These are phyloP conservation scores for Solanum lignicaule DNA, from an alignment of 257 asterid genomes.

Conservation along the genomic window DNA sequence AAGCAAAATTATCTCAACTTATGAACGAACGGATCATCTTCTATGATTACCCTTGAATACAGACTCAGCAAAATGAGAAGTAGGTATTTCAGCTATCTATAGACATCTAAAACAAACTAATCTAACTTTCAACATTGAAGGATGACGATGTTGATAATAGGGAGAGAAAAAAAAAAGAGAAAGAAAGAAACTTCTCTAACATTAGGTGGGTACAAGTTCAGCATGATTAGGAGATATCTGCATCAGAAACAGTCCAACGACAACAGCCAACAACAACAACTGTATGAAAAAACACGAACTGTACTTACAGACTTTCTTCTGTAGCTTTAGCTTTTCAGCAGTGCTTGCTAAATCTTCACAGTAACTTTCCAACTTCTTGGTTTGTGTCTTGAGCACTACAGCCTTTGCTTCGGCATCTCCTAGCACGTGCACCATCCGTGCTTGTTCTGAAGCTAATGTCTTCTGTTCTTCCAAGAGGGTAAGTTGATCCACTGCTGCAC, in stretches of 20 bases:
- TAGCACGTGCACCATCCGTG: constrained; percentile 28
- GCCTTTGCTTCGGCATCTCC: constrained; percentile 43
- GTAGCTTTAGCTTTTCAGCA: constrained; percentile 33
- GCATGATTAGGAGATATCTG: constrained; percentile 24
- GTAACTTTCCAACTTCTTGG: constrained; percentile 28
- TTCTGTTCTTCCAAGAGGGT: constrained; percentile 38
- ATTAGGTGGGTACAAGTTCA: constrained; percentile 65
- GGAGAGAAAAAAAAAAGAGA: not conserved
- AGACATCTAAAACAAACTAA: not conserved
- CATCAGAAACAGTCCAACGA: constrained; percentile 19
- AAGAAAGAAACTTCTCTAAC: not conserved
- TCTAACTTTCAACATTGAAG: not conserved
- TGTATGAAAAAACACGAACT: constrained; percentile 39
- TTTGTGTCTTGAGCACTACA: constrained; percentile 30
- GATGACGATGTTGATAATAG: not conserved
- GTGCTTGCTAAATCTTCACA: constrained; percentile 31
- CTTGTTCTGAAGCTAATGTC: constrained; percentile 36
- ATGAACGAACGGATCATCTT: not conserved
- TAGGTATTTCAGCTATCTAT: not conserved
- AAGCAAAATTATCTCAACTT: not conserved
- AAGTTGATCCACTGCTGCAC: constrained; percentile 34
- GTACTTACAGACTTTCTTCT: constrained; percentile 40
- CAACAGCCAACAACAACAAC: constrained; percentile 28
- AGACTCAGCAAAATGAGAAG: not conserved
- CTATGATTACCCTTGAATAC: not conserved